Base-by-base conservation (phyloP, 139 green algal species). In the Ostreobium quekettii region DNA sequence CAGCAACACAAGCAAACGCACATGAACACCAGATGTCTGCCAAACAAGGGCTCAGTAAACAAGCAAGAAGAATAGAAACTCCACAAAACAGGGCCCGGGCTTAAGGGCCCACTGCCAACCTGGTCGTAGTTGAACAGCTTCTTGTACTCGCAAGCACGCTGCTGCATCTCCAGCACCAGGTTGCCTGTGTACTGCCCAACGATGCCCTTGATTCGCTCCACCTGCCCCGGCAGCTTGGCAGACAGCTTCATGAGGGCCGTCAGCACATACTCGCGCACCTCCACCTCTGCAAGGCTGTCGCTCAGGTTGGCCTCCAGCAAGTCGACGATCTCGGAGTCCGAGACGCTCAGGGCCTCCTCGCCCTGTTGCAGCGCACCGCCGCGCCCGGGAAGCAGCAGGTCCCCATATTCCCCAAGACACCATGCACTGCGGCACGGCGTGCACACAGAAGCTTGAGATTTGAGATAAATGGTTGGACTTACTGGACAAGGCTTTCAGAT, bases 331-430 rank as follows among this genome's bases (percentile, higher is more conserved):
- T 64, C 33, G 28, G 33, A 22, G 8, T 70, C 63, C 11, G 33
- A 56, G 8, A 70, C 36, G 28, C 8, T 30, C 7, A 87, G 36
- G 2, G 75, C 30, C 38, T 77, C 37, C 75, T 96, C 87, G 6
- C 75, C 87, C 48, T 88, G 78, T 70, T 92, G 78, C 74, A 88
- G 68, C n/a, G 70, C 28, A 0, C 60, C 70, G 2, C 49, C 74
- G 30, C 49, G n/a, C 48, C 64, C 71, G 5, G 76, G 42, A 46
- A 90, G 59, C 69, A 97, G 83, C 79, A 92, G 82, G 70, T 97
- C 91, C 0, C 90, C 90, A 80, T 89, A 98, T 81, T 92, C 93
- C 56, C 93, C 93, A 3, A 96, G 66, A 59, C 71, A 85, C 94
- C 94, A 99, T 38, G 6, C 60, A 48, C 1, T 42, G 15, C 15